A percentile compares a stretch with the other conserved stretches of the same genome.
phyloP scores from a whole-genome alignment of 805 yeast species.

The Lachancea sp. region DNA sequence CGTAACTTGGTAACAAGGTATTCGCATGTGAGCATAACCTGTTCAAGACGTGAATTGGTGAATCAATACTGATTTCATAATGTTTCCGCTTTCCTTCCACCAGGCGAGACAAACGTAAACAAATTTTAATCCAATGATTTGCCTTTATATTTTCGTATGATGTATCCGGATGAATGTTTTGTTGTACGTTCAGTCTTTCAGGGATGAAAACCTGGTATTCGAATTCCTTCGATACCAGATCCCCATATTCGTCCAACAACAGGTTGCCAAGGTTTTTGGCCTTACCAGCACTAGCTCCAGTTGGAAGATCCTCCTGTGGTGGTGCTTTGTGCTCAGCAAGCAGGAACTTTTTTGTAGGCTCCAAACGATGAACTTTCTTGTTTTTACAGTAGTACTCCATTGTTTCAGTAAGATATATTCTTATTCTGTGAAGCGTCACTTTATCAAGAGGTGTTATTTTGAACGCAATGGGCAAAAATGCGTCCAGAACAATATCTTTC shows the following conservation, averaged over 20 bases:
- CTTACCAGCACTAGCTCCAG: conserved; percentile 31
- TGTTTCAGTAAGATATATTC: conserved; percentile 83
- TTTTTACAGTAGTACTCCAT: conserved; percentile 83
- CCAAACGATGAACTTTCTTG: conserved; percentile 85
- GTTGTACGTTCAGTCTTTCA: conserved; percentile 48
- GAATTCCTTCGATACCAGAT: conserved; percentile 66
- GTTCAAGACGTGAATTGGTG: conserved; percentile 81
- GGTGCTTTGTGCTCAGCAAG: conserved; percentile 75
- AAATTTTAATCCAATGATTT: conserved; percentile 92
- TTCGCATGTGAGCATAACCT: conserved; percentile 75
- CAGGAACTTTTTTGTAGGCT: conserved; percentile 77
- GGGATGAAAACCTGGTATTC: conserved; percentile 88
- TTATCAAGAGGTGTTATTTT: conserved; percentile 82
- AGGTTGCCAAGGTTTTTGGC: conserved; percentile 39
- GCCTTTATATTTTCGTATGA: conserved; percentile 72
- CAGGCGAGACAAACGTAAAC: conserved; percentile 68
- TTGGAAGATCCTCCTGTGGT: conserved; percentile 30
- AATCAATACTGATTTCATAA: conserved; percentile 89
- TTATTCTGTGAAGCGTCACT: conserved; percentile 73
- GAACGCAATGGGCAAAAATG: conserved; percentile 78
- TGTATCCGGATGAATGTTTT: conserved; percentile 77
- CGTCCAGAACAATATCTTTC: conserved; percentile 78
- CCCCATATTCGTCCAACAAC: conserved; percentile 42
- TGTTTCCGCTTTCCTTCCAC: conserved; percentile 73
- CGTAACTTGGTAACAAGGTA: conserved; percentile 70